Conservation (phyloP, 140 eudicot genomes). For the Flaveria floridana region DNA sequence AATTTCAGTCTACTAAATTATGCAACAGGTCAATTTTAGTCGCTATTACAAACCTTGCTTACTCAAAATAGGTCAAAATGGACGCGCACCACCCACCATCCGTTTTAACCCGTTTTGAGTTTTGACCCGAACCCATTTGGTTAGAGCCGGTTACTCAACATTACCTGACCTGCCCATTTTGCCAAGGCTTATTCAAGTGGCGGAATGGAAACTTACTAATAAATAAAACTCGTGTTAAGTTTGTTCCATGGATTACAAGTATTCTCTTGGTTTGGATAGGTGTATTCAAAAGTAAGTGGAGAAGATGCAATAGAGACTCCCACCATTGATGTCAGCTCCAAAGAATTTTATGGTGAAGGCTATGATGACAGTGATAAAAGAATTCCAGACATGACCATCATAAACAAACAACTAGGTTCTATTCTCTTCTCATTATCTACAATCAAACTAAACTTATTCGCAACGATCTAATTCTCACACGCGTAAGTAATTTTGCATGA, state of each 20-base stretch:
- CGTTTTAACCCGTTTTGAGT: not conserved
- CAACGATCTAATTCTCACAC: not conserved
- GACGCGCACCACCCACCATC: no score
- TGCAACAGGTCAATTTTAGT: no score
- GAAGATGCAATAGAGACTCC: constrained; percentile 70
- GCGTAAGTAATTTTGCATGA: not conserved
- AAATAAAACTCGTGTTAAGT: not conserved
- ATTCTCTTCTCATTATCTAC: constrained; percentile 11
- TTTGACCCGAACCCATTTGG: not conserved
- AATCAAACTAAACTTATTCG: not conserved
- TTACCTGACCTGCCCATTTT: not conserved
- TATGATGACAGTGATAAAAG: constrained; percentile 96
- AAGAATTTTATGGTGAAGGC: constrained; percentile 89
- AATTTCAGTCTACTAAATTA: no score
- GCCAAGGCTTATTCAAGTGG: not conserved
- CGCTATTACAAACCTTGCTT: no score
- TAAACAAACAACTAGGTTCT: constrained; percentile 77
- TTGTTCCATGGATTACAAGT: not conserved
- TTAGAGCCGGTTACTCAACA: not conserved
- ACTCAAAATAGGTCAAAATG: no score
- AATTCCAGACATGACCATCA: constrained; percentile 96
- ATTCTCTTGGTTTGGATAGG: constrained; percentile 38
- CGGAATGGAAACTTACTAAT: not conserved
- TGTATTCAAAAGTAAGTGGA: constrained; percentile 86
- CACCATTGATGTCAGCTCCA: constrained; percentile 78